Percentiles rank a stretch among this genome's conserved stretches.
phyloP scores from a whole-genome alignment of 2,329 filamentous ascomycete species.

The Clonostachys chloroleuca region DNA sequence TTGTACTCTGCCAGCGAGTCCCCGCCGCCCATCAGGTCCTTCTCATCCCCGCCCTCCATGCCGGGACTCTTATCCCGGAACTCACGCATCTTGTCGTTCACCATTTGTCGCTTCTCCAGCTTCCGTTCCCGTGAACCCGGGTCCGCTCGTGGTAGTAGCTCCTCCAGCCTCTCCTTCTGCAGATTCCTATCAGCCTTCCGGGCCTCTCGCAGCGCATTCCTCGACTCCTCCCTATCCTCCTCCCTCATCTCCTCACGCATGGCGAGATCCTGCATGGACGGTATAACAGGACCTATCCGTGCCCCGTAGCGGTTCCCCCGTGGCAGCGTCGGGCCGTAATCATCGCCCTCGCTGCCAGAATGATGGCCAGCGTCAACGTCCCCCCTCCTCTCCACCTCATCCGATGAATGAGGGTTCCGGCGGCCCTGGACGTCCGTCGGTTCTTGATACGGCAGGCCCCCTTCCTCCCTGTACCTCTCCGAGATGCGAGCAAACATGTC shows the following conservation, averaged over 20 bases:
- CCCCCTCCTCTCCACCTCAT: slow-evolving; percentile 10
- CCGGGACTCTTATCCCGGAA: slow-evolving; percentile 69
- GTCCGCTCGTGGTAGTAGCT: slow-evolving; percentile 78
- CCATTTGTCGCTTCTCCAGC: slow-evolving; percentile 78
- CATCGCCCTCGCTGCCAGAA: slow-evolving; percentile 35
- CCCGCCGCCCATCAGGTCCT: slow-evolving; percentile 73
- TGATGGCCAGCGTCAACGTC: slow-evolving; percentile 24
- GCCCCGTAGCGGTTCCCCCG: slow-evolving; percentile 5
- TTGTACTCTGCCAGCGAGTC: slow-evolving; percentile 65
- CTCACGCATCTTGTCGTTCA: slow-evolving; percentile 66
- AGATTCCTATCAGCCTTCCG: slow-evolving; percentile 60
- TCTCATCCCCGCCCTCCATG: slow-evolving; percentile 51
- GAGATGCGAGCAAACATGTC: slow-evolving; percentile 49
- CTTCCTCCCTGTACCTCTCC: slow-evolving; percentile 13
- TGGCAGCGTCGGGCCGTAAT: slow-evolving; percentile 43
- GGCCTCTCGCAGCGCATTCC: slow-evolving; percentile 51
- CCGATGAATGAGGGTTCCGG: background rate
- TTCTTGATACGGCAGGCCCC: slow-evolving; percentile 1
- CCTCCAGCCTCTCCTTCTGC: slow-evolving; percentile 73
- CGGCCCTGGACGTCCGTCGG: background rate
- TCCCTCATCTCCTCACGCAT: slow-evolving; percentile 44
- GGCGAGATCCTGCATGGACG: slow-evolving; percentile 70
- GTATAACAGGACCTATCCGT: slow-evolving; percentile 54
- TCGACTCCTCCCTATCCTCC: slow-evolving; percentile 46
- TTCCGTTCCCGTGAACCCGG: slow-evolving; percentile 77